A percentile compares a stretch with the other conserved stretches of the same genome.
phyloP scores from a whole-genome alignment of 2,329 filamentous ascomycete genomes.

The Clathrospora elynae region DNA sequence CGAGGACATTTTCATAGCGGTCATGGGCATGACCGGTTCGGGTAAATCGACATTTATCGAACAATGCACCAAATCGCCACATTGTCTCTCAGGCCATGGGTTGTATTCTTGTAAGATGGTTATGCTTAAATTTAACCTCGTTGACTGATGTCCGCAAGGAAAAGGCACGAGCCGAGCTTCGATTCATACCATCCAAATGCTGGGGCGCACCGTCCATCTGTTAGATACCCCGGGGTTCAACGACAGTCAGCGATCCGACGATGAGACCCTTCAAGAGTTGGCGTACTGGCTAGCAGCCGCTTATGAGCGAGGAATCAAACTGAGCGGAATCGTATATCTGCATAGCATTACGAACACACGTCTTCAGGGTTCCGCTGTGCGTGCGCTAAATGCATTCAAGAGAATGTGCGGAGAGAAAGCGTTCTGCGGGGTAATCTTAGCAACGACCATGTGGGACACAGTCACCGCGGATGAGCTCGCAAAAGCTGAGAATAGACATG shows the following conservation, averaged over 20 bases:
- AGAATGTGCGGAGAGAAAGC: conserved; percentile 51
- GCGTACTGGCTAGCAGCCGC: conserved; percentile 47
- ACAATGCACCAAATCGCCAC: conserved; percentile 5
- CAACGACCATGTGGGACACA: conserved; percentile 52
- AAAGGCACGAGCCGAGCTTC: conserved; percentile 4
- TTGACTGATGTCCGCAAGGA: background rate
- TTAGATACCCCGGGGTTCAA: conserved; percentile 23
- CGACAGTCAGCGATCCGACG: conserved; percentile 43
- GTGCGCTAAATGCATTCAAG: conserved; percentile 53
- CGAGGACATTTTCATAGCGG: conserved; percentile 34
- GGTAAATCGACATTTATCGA: conserved; percentile 50
- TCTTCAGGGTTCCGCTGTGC: conserved; percentile 48
- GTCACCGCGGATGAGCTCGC: background rate
- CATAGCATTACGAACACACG: conserved; percentile 53
- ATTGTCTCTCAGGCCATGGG: background rate
- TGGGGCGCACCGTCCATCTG: conserved; percentile 9
- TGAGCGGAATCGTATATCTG: conserved; percentile 55
- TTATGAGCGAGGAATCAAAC: conserved; percentile 39
- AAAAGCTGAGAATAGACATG: background rate
- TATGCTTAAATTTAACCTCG: background rate
- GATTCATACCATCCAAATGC: conserved; percentile 6
- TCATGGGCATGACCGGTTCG: conserved; percentile 51
- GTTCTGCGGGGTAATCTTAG: conserved; percentile 50
- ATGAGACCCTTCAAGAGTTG: conserved; percentile 51
- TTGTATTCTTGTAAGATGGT: conserved; percentile 1